A percentile compares a stretch with the other conserved stretches of the same genome.
These are phyloP conservation scores for Termitomyces eurrhizus DNA, from an alignment of 768 basidiomycete species.

Conservation along the genomic window DNA sequence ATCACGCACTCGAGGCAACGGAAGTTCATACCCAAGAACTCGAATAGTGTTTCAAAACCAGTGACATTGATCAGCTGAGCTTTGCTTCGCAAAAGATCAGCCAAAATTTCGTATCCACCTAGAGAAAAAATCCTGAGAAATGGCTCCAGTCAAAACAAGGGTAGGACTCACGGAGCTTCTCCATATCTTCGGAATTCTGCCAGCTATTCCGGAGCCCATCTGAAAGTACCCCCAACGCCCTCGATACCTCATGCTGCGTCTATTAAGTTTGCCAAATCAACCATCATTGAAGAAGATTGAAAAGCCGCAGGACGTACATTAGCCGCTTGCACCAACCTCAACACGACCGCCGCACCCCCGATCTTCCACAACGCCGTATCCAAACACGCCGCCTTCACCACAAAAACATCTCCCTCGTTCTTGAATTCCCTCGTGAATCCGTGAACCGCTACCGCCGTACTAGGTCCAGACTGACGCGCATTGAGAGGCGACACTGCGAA, in stretches of 20 bases:
- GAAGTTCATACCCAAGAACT: conserved; percentile 84
- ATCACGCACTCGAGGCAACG: conserved; percentile 68
- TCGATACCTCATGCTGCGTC: conserved; percentile 75
- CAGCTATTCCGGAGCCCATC: conserved; percentile 82
- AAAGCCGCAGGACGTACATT: conserved; percentile 39
- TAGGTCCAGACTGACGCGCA: conserved; percentile 17
- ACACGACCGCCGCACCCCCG: conserved; percentile 72
- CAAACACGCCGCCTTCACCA: conserved; percentile 57
- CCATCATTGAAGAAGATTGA: not conserved
- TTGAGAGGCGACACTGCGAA: conserved; percentile 39
- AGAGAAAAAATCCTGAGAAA: not conserved
- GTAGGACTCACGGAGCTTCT: conserved; percentile 63
- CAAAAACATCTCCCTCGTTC: conserved; percentile 51
- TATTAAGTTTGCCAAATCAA: conserved; percentile 21
- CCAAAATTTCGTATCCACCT: conserved; percentile 90
- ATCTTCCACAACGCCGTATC: conserved; percentile 79
- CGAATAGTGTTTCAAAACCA: conserved; percentile 78
- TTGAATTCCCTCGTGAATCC: conserved; percentile 23
- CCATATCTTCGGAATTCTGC: conserved; percentile 96
- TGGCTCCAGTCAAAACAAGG: not conserved
- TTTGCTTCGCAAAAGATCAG: conserved; percentile 69
- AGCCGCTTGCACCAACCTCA: conserved; percentile 75
- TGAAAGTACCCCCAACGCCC: conserved; percentile 65
- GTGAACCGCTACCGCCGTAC: conserved; percentile 12
- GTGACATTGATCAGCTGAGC: conserved; percentile 73